Conservation (phyloP, 768 basidiomycete genomes). For the Termitomyces sp. region DNA sequence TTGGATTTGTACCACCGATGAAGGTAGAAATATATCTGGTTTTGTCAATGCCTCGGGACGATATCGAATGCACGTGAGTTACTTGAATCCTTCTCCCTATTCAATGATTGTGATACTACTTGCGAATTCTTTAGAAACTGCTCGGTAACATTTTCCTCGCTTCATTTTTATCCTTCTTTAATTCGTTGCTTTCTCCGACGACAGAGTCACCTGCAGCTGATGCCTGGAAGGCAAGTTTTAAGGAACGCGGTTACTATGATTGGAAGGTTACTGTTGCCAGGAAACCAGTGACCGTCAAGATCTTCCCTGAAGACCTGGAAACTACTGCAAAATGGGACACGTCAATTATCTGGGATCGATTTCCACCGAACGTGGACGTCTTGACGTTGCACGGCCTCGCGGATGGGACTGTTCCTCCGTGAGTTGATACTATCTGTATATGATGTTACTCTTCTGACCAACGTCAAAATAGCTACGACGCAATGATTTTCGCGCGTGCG, state of each 20-base stretch:
- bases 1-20: slow-evolving; percentile 66
- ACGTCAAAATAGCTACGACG: slow-evolving; percentile 56
- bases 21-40: slow-evolving; percentile 51
- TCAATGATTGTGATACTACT: background rate
- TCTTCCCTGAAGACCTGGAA: slow-evolving; percentile 59
- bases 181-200: slow-evolving; percentile 1
- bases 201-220: slow-evolving; percentile 29
- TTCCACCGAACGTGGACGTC: slow-evolving; percentile 63
- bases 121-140: slow-evolving; percentile 33
- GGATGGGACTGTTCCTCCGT: slow-evolving; percentile 71
- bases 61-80: slow-evolving; percentile 74
- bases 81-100: background rate
- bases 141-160: slow-evolving; percentile 31
- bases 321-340: slow-evolving; percentile 65
- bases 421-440: slow-evolving; percentile 24
- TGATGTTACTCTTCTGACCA: background rate
- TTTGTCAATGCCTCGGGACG: slow-evolving; percentile 77
- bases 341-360: slow-evolving; percentile 62
- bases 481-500: slow-evolving; percentile 62
- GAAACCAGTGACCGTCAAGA: slow-evolving; percentile 45
- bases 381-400: slow-evolving; percentile 74
- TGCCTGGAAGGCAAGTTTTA: slow-evolving; percentile 48
- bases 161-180: slow-evolving; percentile 1
- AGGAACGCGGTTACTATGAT: slow-evolving; percentile 55
- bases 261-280: slow-evolving; percentile 68